Evolutionary conservation across 208 protist genomes (phyloP), one percentile per base, ranked within the genome.

Genomic region (Sergeia podlipaevii): DNA sequence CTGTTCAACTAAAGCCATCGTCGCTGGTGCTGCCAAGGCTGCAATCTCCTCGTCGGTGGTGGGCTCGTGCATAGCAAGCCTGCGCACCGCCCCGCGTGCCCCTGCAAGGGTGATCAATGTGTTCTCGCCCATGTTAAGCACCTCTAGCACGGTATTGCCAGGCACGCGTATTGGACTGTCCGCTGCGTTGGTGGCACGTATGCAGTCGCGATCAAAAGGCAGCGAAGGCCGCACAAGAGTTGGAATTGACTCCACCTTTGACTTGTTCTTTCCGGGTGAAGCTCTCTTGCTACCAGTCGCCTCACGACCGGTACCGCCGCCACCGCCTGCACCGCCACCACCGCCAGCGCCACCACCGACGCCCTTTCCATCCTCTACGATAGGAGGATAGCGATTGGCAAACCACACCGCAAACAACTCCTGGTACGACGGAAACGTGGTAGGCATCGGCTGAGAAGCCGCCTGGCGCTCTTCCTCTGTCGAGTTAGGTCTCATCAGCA

Each of bases 141-240:
- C 73, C 68, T 89, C 80, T 51, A 96, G 63, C 41, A 84, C 73
- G 13, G 73, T 91, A 60, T 96, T 96, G 29, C 89, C 89, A 1
- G 89, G 89, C 1, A 90, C 77, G 6, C 89, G 85, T 18, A 85
- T 53, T 18, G 48, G 6, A 29, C 47, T 37, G 11, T 64, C 62
- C 37, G 63, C 7, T 33, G 68, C 81, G 18, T 68, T 43, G 4
- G 69, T 38, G 56, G 88, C 70, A 8, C 81, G 78, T 56, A 95
- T 64, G 57, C 84, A 92, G 60, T 87, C 62, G 17, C 70, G 61
- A 69, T 95, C 89, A 63, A 89, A 95, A 8, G 74, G 63, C 7
- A 45, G 46, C 2, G 74, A 70, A 18, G 80, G 82, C 23, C 80
- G 74, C 10, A 60, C 28, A n/a, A 67, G 26, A 11, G 60, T 58